Evolutionary conservation across 2,329 filamentous ascomycete species (phyloP).

Genomic region (Parafenestella ontariensis): DNA sequence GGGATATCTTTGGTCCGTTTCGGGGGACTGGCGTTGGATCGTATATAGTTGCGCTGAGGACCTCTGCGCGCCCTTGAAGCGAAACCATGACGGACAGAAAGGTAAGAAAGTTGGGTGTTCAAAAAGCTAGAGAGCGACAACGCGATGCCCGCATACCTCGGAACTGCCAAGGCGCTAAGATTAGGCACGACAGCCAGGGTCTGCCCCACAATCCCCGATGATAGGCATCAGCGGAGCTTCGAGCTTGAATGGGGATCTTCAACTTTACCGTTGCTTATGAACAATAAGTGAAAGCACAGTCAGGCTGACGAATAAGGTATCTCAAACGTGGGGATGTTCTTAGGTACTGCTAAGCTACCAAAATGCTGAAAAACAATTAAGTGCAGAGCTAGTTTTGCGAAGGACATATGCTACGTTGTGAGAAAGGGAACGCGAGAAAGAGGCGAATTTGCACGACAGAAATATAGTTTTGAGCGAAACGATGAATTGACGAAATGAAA

Average conservation of each 20-base stretch:
- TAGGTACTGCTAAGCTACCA: too few relatives aligned
- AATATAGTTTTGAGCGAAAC: too few relatives aligned
- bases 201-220: conserved; percentile 12
- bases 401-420: too few relatives aligned
- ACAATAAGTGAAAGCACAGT: too few relatives aligned
- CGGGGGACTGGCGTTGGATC: background rate
- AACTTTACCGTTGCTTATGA: too few relatives aligned
- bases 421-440: too few relatives aligned
- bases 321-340: too few relatives aligned
- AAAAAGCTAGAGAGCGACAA: conserved; percentile 1
- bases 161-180: conserved; percentile 26
- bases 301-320: too few relatives aligned
- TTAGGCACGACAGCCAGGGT: conserved; percentile 12
- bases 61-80: conserved; percentile 23
- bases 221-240: conserved; percentile 13
- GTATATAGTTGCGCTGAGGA: conserved; percentile 12
- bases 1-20: background rate
- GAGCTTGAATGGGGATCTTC: too few relatives aligned
- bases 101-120: background rate
- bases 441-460: too few relatives aligned
- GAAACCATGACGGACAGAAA: conserved; percentile 21
- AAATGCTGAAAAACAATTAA: too few relatives aligned
- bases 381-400: too few relatives aligned
- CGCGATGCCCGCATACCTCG: background rate
- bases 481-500: background rate